These are phyloP conservation scores for Globisporangium spinosum DNA, from an alignment of 352 stramenopile species.

Conservation along the genomic window DNA sequence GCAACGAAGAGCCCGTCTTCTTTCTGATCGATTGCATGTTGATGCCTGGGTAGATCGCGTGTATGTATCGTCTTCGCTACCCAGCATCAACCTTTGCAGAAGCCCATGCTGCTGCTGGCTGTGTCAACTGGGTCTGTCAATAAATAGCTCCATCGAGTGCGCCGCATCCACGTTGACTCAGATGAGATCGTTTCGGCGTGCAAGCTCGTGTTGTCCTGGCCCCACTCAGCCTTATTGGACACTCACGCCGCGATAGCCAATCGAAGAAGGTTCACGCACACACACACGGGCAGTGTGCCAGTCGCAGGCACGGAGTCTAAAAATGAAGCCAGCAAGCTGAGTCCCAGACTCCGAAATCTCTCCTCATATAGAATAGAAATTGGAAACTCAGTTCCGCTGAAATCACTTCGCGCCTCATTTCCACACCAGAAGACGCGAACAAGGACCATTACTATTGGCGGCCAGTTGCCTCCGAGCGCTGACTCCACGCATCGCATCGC, in stretches of 20 bases:
- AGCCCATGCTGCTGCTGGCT: no score
- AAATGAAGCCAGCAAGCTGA: neutral
- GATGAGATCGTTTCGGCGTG: neutral
- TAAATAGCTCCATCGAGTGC: neutral
- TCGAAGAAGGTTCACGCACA: neutral
- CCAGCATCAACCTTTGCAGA: no score
- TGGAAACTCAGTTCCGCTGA: neutral
- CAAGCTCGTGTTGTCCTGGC: neutral
- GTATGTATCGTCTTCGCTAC: no score
- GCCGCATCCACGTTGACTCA: neutral
- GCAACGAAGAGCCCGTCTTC: no score
- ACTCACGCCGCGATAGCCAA: neutral
- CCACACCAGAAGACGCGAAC: neutral
- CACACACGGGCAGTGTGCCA: no score
- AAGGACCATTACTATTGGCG: neutral
- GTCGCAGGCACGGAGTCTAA: neutral
- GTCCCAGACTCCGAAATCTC: neutral
- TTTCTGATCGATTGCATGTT: no score
- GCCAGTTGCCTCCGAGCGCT: neutral
- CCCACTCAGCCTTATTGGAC: neutral
- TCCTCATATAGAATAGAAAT: neutral
- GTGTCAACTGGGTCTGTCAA: neutral
- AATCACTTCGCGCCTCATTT: neutral
- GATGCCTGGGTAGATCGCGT: no score
- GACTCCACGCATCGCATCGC: neutral